phyloP scores from a whole-genome alignment of 1,139 yeast species.

The Debaryomyces psychrophilus region DNA sequence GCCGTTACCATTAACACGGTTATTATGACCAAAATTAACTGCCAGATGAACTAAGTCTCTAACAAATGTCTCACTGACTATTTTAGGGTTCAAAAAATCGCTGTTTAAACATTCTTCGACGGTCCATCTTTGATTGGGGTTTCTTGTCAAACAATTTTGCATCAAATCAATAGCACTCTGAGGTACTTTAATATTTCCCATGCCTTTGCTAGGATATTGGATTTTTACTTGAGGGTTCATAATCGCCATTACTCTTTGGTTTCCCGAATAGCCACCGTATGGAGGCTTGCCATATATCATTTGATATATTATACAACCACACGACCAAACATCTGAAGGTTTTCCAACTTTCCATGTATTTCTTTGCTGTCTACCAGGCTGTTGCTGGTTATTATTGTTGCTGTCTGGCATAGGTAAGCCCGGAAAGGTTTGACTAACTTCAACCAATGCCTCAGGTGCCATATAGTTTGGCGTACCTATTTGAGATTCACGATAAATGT shows the following conservation, averaged over 20 bases:
- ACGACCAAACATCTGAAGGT: conserved; percentile 97
- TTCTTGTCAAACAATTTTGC: conserved; percentile 70
- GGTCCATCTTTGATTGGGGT: conserved; percentile 71
- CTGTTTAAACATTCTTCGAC: conserved; percentile 58
- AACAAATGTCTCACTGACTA: conserved; percentile 68
- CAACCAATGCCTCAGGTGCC: conserved; percentile 95
- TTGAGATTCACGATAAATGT: conserved; percentile 86
- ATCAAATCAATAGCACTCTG: conserved; percentile 71
- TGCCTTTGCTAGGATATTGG: conserved; percentile 63
- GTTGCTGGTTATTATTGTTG: conserved; percentile 19
- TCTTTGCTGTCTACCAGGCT: conserved; percentile 18
- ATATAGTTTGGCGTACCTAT: conserved; percentile 96
- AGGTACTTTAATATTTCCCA: conserved; percentile 69
- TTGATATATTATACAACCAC: conserved; percentile 95
- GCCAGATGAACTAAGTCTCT: conserved; percentile 77
- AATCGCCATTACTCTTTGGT: conserved; percentile 80
- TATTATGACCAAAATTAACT: conserved; percentile 63
- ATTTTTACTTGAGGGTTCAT: conserved; percentile 84
- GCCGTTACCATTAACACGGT: conserved; percentile 37
- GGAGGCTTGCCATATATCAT: conserved; percentile 96
- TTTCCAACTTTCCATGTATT: conserved; percentile 87
- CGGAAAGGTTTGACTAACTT: conserved; percentile 46
- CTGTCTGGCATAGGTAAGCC: conserved; percentile 26
- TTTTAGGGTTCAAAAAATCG: conserved; percentile 72
- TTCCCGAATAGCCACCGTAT: conserved; percentile 78